Evolutionary conservation across 495 filamentous ascomycete genomes (phyloP), one percentile per base, ranked within the genome.

Genomic region (Lophium mytilinum): DNA sequence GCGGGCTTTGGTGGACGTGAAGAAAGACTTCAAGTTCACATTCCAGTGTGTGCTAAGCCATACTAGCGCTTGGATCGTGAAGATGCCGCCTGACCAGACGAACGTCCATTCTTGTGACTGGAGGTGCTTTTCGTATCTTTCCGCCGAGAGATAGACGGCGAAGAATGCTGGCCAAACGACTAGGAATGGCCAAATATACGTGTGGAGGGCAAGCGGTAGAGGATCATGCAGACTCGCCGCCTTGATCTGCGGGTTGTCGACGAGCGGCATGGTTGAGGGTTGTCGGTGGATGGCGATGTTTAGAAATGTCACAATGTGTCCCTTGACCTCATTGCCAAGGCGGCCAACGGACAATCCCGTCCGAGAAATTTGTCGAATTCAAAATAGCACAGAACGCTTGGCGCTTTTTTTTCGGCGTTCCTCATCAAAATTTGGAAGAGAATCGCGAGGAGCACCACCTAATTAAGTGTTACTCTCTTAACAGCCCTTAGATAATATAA

Each of bases 31-130:
- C 58, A 96, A 75, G 65, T 89, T 83, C 68, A 99, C 89, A 69
- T 86, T 96, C 93, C 93, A 99, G 75, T 96, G 86, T 21, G 93
- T 97, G 75, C 86, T 92, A 56, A 99, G 78, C 94, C 94, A 99
- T 47, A 88, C 75, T 56, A 99, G 79, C 57, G 87, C 82, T 76
- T 99, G 93, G 47, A 82, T 61, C 11, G 91, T 96, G 68, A 95
- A 78, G 66, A 97, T 95, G 34, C 82, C 78, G 58, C 87, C 91
- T 57, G 85, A 78, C 80, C 84, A 99, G 51, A 97, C 89, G 70
- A 95, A 95, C 9, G 94, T 97, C 93, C 93, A 99, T 75, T 99
- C 93, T 61, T 83, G 82, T 19, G 83, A 85, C 52, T 85, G 78
- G 57, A 99, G 91, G 73, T 97, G 84, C 63, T 83, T 87, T 49